These are phyloP conservation scores for Umbilicus rupestris DNA, from an alignment of 164 flowering plant species.

Conservation along the genomic window DNA sequence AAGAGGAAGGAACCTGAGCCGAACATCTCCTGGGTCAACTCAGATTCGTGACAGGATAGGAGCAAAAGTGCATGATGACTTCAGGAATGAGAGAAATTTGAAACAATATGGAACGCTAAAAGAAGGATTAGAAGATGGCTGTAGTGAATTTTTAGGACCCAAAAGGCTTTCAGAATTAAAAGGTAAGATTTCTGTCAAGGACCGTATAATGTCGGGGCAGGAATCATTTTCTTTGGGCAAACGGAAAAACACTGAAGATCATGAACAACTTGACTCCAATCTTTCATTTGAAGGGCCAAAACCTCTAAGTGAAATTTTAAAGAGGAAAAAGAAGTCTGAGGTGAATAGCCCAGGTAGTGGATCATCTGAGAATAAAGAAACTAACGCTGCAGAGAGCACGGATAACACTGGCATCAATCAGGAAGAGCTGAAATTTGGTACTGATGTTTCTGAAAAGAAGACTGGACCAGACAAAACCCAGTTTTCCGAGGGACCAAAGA, in stretches of 20 bases:
- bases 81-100: slow-evolving; percentile 24
- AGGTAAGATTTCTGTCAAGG: slow-evolving; percentile 21
- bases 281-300: slow-evolving; percentile 75
- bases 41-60: slow-evolving; percentile 40
- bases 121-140: slow-evolving; percentile 23
- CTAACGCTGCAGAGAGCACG: slow-evolving; percentile 12
- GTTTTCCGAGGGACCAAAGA: slow-evolving; percentile 19
- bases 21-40: slow-evolving; percentile 36
- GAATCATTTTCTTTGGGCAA: slow-evolving; percentile 21
- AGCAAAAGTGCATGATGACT: slow-evolving; percentile 28
- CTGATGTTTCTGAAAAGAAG: slow-evolving; percentile 4
- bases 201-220: slow-evolving; percentile 14
- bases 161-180: slow-evolving; percentile 61
- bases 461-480: slow-evolving; percentile 15
- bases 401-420: slow-evolving; percentile 15
- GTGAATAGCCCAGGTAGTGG: slow-evolving; percentile 19
- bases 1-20: slow-evolving; percentile 31
- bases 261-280: slow-evolving; percentile 28
- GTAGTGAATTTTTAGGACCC: slow-evolving; percentile 37
- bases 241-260: slow-evolving; percentile 21
- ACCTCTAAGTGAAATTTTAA: slow-evolving; percentile 70
- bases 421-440: slow-evolving; percentile 12
- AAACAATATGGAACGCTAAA: slow-evolving; percentile 18
- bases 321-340: slow-evolving; percentile 54
- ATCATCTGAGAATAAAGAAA: slow-evolving; percentile 18